A percentile compares a stretch with the other conserved stretches of the same genome.
Conservation (phyloP, 495 filamentous ascomycete genomes). For the Penicillium flavigenum region DNA sequence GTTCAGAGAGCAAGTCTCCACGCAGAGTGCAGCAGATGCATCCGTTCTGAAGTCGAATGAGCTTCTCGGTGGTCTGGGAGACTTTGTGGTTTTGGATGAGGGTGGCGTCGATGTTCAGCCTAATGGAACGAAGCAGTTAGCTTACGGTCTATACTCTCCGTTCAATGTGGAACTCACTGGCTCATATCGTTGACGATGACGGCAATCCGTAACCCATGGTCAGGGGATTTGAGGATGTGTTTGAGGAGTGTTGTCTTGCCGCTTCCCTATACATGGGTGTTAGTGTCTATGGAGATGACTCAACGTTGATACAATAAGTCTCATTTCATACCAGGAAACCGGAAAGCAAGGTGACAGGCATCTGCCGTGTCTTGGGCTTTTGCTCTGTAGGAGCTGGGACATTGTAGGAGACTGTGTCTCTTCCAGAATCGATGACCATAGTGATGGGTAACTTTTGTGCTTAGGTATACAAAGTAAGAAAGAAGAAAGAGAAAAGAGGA, state of each 20-base stretch:
- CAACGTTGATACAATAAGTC: background rate
- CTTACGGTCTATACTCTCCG: background rate
- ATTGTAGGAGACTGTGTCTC: slow-evolving; percentile 24
- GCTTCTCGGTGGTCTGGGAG: slow-evolving; percentile 52
- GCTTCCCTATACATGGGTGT: slow-evolving; percentile 38
- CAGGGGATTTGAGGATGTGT: slow-evolving; percentile 50
- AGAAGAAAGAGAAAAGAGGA: background rate
- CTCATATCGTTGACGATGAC: slow-evolving; percentile 62
- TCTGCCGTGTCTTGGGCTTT: slow-evolving; percentile 20
- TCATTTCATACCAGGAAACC: slow-evolving; percentile 42
- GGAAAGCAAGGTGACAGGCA: slow-evolving; percentile 50
- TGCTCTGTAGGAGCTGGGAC: slow-evolving; percentile 13
- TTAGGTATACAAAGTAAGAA: background rate
- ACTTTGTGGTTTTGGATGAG: slow-evolving; percentile 53
- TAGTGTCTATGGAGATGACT: background rate
- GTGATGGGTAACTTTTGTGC: background rate
- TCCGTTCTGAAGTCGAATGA: slow-evolving; percentile 61
- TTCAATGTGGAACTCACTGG: slow-evolving; percentile 29
- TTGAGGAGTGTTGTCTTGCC: slow-evolving; percentile 60
- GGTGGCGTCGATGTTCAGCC: slow-evolving; percentile 57
- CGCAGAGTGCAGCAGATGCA: slow-evolving; percentile 63
- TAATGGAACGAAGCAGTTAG: slow-evolving; percentile 14
- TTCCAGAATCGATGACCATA: slow-evolving; percentile 39
- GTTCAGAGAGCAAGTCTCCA: slow-evolving; percentile 56
- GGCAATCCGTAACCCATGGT: slow-evolving; percentile 55